These are phyloP conservation scores for Raffaelea albimanens DNA, from an alignment of 2,329 filamentous ascomycete genomes.

Conservation along the genomic window DNA sequence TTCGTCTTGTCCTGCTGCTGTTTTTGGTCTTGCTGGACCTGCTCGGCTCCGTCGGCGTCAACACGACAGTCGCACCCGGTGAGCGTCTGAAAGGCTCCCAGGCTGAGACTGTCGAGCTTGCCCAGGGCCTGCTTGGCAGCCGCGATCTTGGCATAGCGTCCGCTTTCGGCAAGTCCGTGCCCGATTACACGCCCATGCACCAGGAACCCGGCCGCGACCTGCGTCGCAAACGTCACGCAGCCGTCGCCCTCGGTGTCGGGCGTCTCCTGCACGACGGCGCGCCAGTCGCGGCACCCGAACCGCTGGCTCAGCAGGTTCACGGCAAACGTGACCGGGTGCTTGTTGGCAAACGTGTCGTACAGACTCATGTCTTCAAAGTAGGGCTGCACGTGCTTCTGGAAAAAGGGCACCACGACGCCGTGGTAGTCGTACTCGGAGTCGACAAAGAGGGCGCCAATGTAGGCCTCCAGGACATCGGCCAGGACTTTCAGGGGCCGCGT, in stretches of 20 bases:
- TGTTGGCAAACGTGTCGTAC: conserved; percentile 80
- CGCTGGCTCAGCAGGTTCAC: conserved; percentile 52
- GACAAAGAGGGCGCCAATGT: conserved; percentile 83
- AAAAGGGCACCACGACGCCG: conserved; percentile 64
- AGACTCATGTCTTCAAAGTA: conserved; percentile 81
- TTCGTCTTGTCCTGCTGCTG: no score
- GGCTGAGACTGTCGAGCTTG: conserved; percentile 31
- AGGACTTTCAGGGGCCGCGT: conserved; percentile 63
- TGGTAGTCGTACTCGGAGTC: conserved; percentile 81
- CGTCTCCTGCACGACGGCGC: conserved; percentile 43
- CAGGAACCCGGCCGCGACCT: conserved; percentile 62
- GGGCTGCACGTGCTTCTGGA: conserved; percentile 59
- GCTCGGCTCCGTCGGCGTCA: no score
- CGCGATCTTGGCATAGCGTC: conserved; percentile 62
- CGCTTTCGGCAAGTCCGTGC: conserved; percentile 50
- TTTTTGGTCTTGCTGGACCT: no score
- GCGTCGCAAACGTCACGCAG: conserved; percentile 14
- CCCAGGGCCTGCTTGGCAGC: conserved; percentile 52
- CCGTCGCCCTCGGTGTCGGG: conserved; percentile 25
- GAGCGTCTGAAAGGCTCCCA: conserved; percentile 47
- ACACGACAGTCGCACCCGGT: conserved; percentile 55
- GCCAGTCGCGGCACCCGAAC: conserved; percentile 55
- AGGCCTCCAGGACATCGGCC: conserved; percentile 81
- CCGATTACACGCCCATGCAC: conserved; percentile 65
- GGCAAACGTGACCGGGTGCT: conserved; percentile 73